Conservation (phyloP, 495 filamentous ascomycete species). For the Parathielavia appendiculata region DNA sequence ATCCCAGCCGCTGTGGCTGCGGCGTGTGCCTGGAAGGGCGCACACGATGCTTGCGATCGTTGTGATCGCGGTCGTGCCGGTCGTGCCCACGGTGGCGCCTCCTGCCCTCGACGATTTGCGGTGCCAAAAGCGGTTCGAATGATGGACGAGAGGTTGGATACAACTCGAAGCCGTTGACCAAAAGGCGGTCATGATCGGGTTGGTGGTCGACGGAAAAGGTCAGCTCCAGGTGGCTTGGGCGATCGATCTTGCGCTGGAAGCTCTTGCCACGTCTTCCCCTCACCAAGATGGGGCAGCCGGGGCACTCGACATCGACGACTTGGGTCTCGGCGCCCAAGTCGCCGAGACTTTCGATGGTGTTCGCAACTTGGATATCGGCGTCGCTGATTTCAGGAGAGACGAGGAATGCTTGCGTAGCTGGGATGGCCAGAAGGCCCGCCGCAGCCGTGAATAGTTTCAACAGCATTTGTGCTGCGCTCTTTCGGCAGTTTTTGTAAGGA, state of each 20-base stretch:
- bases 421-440: constrained; percentile 23
- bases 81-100: background rate
- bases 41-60: constrained; percentile 19
- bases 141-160: constrained; percentile 37
- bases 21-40: constrained; percentile 17
- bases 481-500: background rate
- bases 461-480: constrained; percentile 20
- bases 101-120: constrained; percentile 23
- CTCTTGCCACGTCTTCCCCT: constrained; percentile 22
- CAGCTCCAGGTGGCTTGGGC: constrained; percentile 39
- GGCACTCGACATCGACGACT: constrained; percentile 38
- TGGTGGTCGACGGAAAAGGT: constrained; percentile 35
- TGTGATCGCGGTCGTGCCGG: constrained; percentile 2
- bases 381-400: constrained; percentile 25
- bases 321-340: constrained; percentile 16
- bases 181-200: constrained; percentile 31
- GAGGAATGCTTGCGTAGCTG: constrained; percentile 27
- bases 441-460: constrained; percentile 27
- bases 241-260: constrained; percentile 24
- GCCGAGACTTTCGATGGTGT: constrained; percentile 11
- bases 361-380: constrained; percentile 20
- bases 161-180: constrained; percentile 43
- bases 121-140: constrained; percentile 27
- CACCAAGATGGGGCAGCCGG: constrained; percentile 37
- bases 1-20: constrained; percentile 35